Conservation (phyloP, 2,329 filamentous ascomycete species). For the Karstenula rhodostoma region DNA sequence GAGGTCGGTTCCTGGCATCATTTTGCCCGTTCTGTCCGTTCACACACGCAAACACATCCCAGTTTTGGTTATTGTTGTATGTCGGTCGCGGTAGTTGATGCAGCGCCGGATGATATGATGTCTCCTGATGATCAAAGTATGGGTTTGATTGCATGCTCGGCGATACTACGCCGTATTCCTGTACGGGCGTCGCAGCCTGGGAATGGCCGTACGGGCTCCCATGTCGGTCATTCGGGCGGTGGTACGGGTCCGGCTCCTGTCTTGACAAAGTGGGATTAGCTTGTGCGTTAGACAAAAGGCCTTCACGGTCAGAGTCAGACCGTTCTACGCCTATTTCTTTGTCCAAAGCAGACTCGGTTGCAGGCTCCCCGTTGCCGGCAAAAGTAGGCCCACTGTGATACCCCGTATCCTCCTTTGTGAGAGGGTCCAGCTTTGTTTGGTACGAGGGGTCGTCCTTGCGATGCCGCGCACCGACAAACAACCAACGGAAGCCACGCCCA, state of each 20-base stretch:
- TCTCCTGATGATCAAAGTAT: constrained; percentile 33
- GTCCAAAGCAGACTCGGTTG: constrained; percentile 20
- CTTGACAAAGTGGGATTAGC: constrained; percentile 32
- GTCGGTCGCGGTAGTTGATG: constrained; percentile 3
- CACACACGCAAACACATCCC: constrained; percentile 37
- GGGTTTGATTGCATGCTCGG: constrained; percentile 15
- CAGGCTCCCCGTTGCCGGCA: constrained; percentile 32
- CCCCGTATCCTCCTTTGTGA: constrained; percentile 21
- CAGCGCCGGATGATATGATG: constrained; percentile 23
- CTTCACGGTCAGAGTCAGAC: constrained; percentile 36
- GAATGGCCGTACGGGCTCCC: constrained; percentile 32
- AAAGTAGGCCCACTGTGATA: constrained; percentile 33
- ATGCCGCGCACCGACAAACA: constrained; percentile 75
- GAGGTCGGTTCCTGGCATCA: constrained; percentile 15
- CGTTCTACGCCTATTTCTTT: constrained; percentile 26
- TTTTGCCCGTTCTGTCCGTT: constrained; percentile 18
- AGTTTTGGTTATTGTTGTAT: constrained; percentile 23
- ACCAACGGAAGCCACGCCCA: constrained; percentile 79
- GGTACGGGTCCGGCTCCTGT: constrained; percentile 21
- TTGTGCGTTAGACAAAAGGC: constrained; percentile 33
- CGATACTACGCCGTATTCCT: constrained; percentile 34
- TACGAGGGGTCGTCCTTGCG: constrained; percentile 58
- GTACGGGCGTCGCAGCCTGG: constrained; percentile 31
- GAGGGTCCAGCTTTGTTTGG: constrained; percentile 29
- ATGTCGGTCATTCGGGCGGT: constrained; percentile 21